Evolutionary conservation across 2,329 filamentous ascomycete genomes (phyloP).

Genomic region (Sporothrix brasiliensis): DNA sequence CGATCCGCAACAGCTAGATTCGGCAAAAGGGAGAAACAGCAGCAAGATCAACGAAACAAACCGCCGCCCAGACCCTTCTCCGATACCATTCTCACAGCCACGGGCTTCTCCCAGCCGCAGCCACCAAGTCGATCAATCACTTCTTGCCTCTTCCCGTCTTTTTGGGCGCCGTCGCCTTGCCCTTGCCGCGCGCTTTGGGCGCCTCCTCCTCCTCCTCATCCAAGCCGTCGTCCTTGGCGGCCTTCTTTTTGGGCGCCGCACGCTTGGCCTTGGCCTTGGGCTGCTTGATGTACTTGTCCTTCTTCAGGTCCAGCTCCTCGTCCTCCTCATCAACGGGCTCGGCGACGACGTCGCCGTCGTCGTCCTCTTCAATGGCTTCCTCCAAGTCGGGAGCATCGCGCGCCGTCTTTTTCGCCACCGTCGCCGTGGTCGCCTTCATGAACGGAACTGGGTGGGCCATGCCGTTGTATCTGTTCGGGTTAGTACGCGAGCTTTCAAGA

Average conservation of each 20-base stretch:
- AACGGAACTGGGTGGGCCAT: constrained; percentile 89
- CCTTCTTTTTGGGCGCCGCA: constrained; percentile 50
- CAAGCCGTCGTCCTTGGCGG: constrained; percentile 47
- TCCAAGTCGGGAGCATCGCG: constrained; percentile 89
- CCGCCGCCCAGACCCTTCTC: background rate
- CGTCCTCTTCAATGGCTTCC: constrained; percentile 92
- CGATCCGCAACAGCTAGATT: background rate
- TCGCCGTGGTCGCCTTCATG: constrained; percentile 84
- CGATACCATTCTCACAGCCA: background rate
- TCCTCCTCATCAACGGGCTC: constrained; percentile 69
- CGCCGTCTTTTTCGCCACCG: constrained; percentile 69
- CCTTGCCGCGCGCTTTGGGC: constrained; percentile 50
- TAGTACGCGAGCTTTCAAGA: background rate
- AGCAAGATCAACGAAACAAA: background rate
- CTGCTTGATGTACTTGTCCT: constrained; percentile 94
- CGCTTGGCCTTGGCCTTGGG: constrained; percentile 69
- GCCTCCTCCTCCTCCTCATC: constrained; percentile 53
- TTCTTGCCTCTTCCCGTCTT: constrained; percentile 49
- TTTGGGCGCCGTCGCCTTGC: constrained; percentile 55
- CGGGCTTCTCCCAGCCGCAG: background rate
- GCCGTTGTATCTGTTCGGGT: constrained; percentile 71
- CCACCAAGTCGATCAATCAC: background rate
- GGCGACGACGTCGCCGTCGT: constrained; percentile 71
- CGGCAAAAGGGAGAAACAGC: background rate
- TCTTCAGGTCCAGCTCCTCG: constrained; percentile 79